Evolutionary conservation across 768 basidiomycete species (phyloP), one percentile per base, ranked within the genome.

Genomic region (Symmetrospora coprosmae): DNA sequence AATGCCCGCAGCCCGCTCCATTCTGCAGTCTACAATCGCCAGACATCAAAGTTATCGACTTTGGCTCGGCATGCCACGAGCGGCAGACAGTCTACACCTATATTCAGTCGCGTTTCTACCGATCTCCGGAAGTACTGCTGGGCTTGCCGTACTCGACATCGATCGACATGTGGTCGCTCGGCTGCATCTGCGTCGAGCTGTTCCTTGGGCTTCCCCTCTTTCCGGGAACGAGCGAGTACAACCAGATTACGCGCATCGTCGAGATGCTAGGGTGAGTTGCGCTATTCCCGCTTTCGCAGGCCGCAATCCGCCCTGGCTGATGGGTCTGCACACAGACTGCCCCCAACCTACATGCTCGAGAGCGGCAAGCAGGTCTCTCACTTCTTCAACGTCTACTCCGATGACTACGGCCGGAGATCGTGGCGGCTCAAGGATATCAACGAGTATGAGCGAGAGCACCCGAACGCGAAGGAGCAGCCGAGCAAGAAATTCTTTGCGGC

Each of bases 1-100:
- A 34, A 49, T 31, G 37, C 52, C 50, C 53, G 37, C 35, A 49
- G 17, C 23, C 46, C 50, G 50, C 35, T 49, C 21, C 43, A 3
- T 41, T 40, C 33, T 34, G 11, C 68, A 94, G 90, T 19, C 78
- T 99, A 34, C 90, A 92, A 78, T 89, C 91, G 9, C 92, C 92
- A 2, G 85, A 89, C 73, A 96, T 97, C 77, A 97, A 97, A 75
- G 86, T 99, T 51, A 97, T 99, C 71, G 92, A 97, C 75, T 97
- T 97, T 75, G 94, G 94, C 39, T 96, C 91, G 4, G 90, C 94
- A 17, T 99, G 94, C 71, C 91, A 96, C 71, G 94, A 97, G 74
- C 84, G 87, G 68, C 91, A 96, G 74, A 99, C 92, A n/a, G 90
- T 97, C 40, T 99, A 99, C 73, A 99, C 94, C 2, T 99, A 99